Evolutionary conservation across 306 rosid genomes (phyloP), one percentile per base, ranked within the genome.

Genomic region (Inga laurina): DNA sequence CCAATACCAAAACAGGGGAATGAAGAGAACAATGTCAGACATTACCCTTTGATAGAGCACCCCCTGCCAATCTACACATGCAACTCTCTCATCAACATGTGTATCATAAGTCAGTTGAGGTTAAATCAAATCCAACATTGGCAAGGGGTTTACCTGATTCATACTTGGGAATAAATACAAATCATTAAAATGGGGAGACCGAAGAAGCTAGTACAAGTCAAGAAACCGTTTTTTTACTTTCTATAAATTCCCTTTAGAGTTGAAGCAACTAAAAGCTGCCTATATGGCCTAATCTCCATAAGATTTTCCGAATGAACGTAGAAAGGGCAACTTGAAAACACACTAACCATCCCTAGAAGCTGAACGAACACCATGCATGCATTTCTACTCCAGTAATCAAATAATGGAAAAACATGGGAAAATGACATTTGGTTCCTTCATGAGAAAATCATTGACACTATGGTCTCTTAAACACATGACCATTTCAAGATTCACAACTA

Each of bases 41-140:
- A 45, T 79, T 84, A 87, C 88, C 86, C 34, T 65, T 46, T 82
- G 44, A 72, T 70, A 82, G 37, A 56, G 5, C 15, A 41, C 71
- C 78, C 76, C 83, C 71, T 82, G 83, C 88, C 82, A 71, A 11
- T 84, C 83, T n/a, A 1, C 46, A 70, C 70, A 45, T 82, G 62
- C 73, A n/a, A n/a, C 67, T 22, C 56, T 80, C 81, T 30, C 81
- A 45, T n/a, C 5, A 39, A 39, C 8, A 39, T 39, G 41, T 5
- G 84, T 80, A 69, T 39, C 5, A 6, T 5, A 39, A 39, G 8
- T 39, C 41, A 39, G 8, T 39, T 39, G 41, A 39, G 41, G 5
- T 39, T 39, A 39, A 5, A 39, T 39, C 8, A 39, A 39, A 39
- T 6, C 41, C 8, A 39, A 39, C 41, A 39, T 39, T 39, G 5